These are phyloP conservation scores for Xerocomus brunneocitrinus DNA, from an alignment of 768 basidiomycete species.

Conservation along the genomic window DNA sequence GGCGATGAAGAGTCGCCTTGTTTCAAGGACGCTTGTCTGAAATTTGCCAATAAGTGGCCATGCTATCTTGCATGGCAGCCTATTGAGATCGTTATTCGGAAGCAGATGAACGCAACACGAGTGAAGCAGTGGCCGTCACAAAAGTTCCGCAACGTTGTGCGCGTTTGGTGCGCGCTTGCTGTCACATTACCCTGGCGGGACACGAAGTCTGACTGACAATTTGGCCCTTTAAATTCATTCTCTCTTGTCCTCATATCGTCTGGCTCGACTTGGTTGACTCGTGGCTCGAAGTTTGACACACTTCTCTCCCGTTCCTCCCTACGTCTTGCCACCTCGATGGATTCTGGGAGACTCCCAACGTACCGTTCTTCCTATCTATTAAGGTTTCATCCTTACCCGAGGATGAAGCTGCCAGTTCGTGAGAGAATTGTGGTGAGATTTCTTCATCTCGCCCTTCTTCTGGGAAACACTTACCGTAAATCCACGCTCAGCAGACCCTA, in stretches of 20 bases:
- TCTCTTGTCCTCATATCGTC: neutral
- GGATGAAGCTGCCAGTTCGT: constrained; percentile 13
- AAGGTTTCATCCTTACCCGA: constrained; percentile 8
- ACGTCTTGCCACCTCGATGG: constrained; percentile 11
- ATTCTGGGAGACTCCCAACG: constrained; percentile 13
- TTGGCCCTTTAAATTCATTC: neutral
- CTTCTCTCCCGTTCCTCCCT: neutral
- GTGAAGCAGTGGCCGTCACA: constrained; percentile 10
- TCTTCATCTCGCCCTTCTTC: constrained; percentile 1
- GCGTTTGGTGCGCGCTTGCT: constrained; percentile 27
- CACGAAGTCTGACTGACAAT: constrained; percentile 16
- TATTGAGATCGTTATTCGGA: neutral
- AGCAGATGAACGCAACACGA: constrained; percentile 3
- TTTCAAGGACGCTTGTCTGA: constrained; percentile 3
- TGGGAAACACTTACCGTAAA: constrained; percentile 9
- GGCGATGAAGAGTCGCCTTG: constrained; percentile 4
- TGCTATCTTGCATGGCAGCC: neutral
- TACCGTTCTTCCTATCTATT: constrained; percentile 29
- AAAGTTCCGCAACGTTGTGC: constrained; percentile 14
- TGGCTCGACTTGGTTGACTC: neutral
- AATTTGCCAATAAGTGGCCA: neutral
- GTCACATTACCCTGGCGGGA: constrained; percentile 27
- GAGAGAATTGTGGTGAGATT: constrained; percentile 24
- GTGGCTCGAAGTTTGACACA: neutral
- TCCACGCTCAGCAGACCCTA: constrained; percentile 7